Evolutionary conservation across 192 early-diverging fungal genomes (phyloP), one percentile per base, ranked within the genome.

Genomic region (Coemansia sp.): DNA sequence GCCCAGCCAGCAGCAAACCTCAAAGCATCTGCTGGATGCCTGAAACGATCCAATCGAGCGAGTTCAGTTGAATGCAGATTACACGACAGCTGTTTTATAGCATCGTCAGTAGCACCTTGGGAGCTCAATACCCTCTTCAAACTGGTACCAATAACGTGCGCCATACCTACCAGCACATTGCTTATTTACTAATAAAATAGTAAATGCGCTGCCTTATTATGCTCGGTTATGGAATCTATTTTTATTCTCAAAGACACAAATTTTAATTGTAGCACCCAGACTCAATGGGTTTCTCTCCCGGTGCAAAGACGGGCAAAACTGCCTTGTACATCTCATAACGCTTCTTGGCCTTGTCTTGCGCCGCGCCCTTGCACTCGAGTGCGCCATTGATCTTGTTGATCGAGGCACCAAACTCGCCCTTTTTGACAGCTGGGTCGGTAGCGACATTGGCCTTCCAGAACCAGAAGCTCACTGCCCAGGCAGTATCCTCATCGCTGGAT

Each of bases 351-450:
- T 66, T 72, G 54, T 67, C 64, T 38, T 59, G 52, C 31, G 65
- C 58, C 5, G 58, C 52, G 35, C 71, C 65, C 43, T 53, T 57
- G 59, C 79, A 80, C 66, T 76, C 72, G n/a, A 80, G 61, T 0
- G 54, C 62, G 35, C 79, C 79, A 39, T 80, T 80, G 39, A 80
- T 80, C 31, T 67, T 70, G 48, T 72, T 76, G 51, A 71, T 69
- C 5, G 72, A 59, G 11, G 69, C 65, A 18, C 79, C 79, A 65
- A 80, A 80, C n/a, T 80, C 57, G 10, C 79, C 79, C 19, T 39
- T 59, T 23, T 59, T 59, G 28, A 80, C 72, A 6, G 68, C 72
- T 3, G 72, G 12, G 16, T 63, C 63, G 0, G 54, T 44, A 59
- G 56, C 72, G 4, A 80, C 79, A 16, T 64, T 62, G 14, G 44